These are phyloP conservation scores for Pestalotiopsis sp. DNA, from an alignment of 2,329 filamentous ascomycete genomes.

Conservation along the genomic window DNA sequence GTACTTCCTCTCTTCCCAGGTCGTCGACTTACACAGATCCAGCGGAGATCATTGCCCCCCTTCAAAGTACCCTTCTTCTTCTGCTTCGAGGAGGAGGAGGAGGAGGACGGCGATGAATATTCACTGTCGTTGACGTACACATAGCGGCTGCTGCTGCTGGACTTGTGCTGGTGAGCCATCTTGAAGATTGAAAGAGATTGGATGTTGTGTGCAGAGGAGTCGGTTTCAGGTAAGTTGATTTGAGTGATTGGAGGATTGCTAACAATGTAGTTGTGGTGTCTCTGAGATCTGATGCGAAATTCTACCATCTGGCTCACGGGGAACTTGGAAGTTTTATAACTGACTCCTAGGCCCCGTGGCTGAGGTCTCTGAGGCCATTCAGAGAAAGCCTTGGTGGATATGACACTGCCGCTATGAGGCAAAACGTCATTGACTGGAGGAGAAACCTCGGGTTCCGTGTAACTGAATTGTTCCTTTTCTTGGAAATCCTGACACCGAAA, in stretches of 20 bases:
- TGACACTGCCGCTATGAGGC: not conserved
- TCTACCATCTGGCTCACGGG: too few species aligned
- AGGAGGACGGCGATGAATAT: not conserved
- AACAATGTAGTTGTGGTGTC: too few species aligned
- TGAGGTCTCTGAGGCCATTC: not conserved
- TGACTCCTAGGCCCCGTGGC: too few species aligned
- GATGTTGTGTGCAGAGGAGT: not conserved
- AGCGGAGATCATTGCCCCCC: not conserved
- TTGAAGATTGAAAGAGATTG: not conserved
- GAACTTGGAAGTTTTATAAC: too few species aligned
- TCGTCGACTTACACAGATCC: conserved; percentile 1
- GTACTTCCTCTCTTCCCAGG: not conserved
- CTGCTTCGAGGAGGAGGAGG: not conserved
- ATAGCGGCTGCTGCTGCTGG: not conserved
- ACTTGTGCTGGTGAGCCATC: not conserved
- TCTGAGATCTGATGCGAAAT: too few species aligned
- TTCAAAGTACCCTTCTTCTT: not conserved
- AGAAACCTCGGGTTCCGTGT: not conserved
- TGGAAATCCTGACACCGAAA: not conserved
- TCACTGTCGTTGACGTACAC: not conserved
- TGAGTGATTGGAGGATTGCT: too few species aligned
- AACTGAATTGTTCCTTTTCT: not conserved
- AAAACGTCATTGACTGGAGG: not conserved
- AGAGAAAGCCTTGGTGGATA: not conserved
- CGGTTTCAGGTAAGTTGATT: too few species aligned